A percentile compares a stretch with the other conserved stretches of the same genome.
phyloP scores from a whole-genome alignment of 495 filamentous ascomycete species.

The Neurospora terricola region DNA sequence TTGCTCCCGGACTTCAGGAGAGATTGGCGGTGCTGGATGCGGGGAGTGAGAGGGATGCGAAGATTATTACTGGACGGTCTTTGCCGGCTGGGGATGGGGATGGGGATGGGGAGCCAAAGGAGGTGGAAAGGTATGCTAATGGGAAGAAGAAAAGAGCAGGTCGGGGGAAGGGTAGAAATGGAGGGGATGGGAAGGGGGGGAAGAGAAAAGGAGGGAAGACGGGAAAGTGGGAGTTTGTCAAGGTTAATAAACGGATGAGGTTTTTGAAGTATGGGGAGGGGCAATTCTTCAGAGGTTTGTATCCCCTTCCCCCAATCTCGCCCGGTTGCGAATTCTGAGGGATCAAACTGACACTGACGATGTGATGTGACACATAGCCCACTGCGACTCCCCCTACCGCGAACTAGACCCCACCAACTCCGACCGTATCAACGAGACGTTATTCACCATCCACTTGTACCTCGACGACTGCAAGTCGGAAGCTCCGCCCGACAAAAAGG shows the following conservation, averaged over 20 bases:
- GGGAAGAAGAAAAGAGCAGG: neutral
- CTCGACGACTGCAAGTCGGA: conserved; percentile 48
- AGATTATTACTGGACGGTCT: neutral
- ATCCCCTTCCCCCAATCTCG: neutral
- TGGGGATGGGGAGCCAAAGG: neutral
- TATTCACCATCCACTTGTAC: conserved; percentile 77
- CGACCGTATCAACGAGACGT: conserved; percentile 40
- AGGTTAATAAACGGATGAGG: conserved; percentile 52
- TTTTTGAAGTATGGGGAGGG: neutral
- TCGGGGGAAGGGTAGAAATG: neutral
- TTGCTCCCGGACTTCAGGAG: conserved; percentile 20
- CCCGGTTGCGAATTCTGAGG: neutral
- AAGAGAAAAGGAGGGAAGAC: neutral
- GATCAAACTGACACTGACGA: neutral
- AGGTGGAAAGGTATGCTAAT: conserved; percentile 1
- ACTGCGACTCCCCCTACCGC: conserved; percentile 62
- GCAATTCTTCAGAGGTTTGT: conserved; percentile 37
- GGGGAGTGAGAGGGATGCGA: neutral
- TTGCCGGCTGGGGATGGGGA: neutral
- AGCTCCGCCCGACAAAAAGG: conserved; percentile 6
- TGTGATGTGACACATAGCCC: conserved; percentile 35
- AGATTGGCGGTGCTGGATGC: conserved; percentile 8
- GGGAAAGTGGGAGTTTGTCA: conserved; percentile 39
- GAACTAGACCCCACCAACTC: conserved; percentile 27
- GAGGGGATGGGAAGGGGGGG: neutral